Percentiles rank a stretch among this genome's conserved stretches.
These are phyloP conservation scores for Pelargonium cotyledonis DNA, from an alignment of 441 rosid species.

Conservation along the genomic window DNA sequence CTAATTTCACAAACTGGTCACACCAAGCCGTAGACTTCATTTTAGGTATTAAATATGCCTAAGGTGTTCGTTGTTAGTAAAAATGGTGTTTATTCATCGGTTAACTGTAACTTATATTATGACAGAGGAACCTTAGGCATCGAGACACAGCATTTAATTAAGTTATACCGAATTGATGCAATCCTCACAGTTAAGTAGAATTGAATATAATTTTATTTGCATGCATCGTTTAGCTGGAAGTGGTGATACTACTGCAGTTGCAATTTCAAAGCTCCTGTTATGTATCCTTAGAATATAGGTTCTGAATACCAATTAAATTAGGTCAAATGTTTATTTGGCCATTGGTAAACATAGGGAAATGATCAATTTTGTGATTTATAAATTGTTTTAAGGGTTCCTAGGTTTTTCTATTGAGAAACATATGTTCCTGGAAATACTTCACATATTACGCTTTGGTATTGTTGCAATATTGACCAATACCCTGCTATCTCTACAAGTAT, in stretches of 20 bases:
- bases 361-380: neutral
- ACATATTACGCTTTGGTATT: neutral
- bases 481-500: too few species aligned
- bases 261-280: too few species aligned
- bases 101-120: neutral
- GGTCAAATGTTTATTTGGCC: neutral
- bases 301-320: neutral
- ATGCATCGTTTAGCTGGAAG: neutral
- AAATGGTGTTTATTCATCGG: neutral
- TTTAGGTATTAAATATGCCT: constrained; percentile 39
- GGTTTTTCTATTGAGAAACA: neutral
- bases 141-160: neutral
- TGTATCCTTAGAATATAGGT: neutral
- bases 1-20: constrained; percentile 68
- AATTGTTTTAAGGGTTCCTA: neutral
- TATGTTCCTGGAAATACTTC: neutral
- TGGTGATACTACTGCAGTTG: too few species aligned
- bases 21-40: constrained; percentile 93
- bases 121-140: neutral
- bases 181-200: neutral
- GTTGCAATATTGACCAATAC: neutral
- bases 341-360: neutral
- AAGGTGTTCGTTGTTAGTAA: neutral
- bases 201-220: neutral
- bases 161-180: neutral